Conservation (phyloP, 129 eudicot genomes). For the Sambucus nigra region DNA sequence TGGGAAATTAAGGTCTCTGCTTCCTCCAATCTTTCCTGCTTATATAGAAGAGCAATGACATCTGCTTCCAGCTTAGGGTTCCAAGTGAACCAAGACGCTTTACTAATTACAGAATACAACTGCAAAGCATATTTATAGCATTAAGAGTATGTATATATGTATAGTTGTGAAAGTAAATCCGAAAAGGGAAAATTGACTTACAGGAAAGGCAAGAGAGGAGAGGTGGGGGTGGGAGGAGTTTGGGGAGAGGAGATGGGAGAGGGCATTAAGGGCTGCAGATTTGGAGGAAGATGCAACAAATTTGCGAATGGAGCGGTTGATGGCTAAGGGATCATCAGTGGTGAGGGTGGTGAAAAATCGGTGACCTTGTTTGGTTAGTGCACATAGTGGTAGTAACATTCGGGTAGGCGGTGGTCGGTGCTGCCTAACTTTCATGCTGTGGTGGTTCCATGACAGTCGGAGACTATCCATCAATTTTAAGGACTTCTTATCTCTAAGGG, state of each 20-base stretch:
- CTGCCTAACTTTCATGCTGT: conserved; percentile 7
- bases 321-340: conserved; percentile 35
- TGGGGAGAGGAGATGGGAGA: conserved; percentile 53
- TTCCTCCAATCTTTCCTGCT: conserved; percentile 40
- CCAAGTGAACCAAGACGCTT: conserved; percentile 74
- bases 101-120: conserved; percentile 51
- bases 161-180: neutral
- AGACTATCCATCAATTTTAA: too few species aligned
- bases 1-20: conserved; percentile 43
- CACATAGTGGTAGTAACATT: conserved; percentile 11
- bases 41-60: conserved; percentile 50
- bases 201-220: conserved; percentile 58
- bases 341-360: conserved; percentile 56
- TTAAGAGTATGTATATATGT: neutral
- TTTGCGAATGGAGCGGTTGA: conserved; percentile 43
- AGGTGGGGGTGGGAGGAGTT: conserved; percentile 37
- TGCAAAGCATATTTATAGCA: conserved; percentile 23
- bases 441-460: conserved; percentile 11
- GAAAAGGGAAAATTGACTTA: conserved; percentile 17
- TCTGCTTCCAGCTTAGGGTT: conserved; percentile 67
- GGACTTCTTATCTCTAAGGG: too few species aligned
- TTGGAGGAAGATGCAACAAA: conserved; percentile 60
- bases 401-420: conserved; percentile 9
- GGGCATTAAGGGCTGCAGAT: conserved; percentile 49
- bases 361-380: conserved; percentile 60